Percentiles rank a stretch among this genome's conserved stretches.
Conservation (phyloP, 306 rosid species). For the Fagus crenata region DNA sequence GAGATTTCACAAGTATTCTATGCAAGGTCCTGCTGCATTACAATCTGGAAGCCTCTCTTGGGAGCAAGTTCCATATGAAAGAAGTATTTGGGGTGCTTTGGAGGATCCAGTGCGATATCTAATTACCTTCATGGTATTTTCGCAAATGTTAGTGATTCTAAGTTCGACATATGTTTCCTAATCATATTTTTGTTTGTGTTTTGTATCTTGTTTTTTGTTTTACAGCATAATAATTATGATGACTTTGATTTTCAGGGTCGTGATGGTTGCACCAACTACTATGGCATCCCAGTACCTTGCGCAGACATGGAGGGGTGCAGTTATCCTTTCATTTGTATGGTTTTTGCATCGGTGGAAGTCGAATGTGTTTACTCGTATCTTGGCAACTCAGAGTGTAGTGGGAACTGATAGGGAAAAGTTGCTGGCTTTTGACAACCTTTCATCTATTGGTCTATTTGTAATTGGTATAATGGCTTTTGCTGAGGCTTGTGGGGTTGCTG, state of each 20-base stretch:
- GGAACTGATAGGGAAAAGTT: conserved; percentile 69
- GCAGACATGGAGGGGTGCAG: conserved; percentile 78
- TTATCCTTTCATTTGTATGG: conserved; percentile 78
- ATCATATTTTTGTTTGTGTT: conserved; percentile 8
- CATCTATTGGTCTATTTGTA: conserved; percentile 75
- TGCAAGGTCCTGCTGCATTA: conserved; percentile 53
- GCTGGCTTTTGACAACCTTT: conserved; percentile 68
- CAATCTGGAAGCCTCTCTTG: conserved; percentile 38
- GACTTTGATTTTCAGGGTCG: conserved; percentile 64
- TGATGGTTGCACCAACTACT: conserved; percentile 83
- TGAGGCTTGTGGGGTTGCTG: conserved; percentile 95
- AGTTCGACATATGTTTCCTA: conserved; percentile 12
- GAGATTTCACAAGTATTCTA: conserved; percentile 69
- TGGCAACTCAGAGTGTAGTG: conserved; percentile 38
- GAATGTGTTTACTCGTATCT: conserved; percentile 53
- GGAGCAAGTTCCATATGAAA: conserved; percentile 67
- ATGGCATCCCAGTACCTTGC: conserved; percentile 65
- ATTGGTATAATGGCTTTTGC: conserved; percentile 88
- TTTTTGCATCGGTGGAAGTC: conserved; percentile 87
- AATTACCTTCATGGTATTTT: conserved; percentile 73
- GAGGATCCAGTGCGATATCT: conserved; percentile 87
- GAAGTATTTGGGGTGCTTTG: conserved; percentile 90
- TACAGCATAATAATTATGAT: conserved; percentile 21
- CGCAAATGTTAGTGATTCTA: conserved; percentile 71
- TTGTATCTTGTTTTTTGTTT: conserved; percentile 14